phyloP scores from a whole-genome alignment of 1,284 basidiomycete species.

The Puccinia horiana region DNA sequence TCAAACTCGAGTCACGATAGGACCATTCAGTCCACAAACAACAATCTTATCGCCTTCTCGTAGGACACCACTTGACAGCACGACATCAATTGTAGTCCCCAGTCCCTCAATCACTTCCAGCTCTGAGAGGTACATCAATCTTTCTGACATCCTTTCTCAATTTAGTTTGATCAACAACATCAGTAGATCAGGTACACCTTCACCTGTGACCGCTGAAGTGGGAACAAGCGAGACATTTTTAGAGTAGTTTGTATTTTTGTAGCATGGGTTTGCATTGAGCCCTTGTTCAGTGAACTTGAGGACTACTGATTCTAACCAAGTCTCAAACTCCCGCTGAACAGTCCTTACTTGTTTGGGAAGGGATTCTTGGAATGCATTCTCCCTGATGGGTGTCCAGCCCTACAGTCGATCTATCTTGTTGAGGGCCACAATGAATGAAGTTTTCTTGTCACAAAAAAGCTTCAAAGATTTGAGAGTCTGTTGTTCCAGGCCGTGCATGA shows the following conservation, averaged over 20 bases:
- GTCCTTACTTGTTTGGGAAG: constrained; percentile 78
- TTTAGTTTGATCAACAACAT: constrained; percentile 96
- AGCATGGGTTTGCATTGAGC: constrained; percentile 91
- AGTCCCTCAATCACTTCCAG: constrained; percentile 97
- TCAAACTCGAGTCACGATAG: constrained; percentile 91
- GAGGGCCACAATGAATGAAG: constrained; percentile 97
- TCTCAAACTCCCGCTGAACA: constrained; percentile 90
- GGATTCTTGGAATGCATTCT: constrained; percentile 88
- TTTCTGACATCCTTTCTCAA: constrained; percentile 95
- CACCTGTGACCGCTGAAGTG: constrained; percentile 95
- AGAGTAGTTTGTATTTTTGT: constrained; percentile 95
- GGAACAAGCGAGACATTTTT: constrained; percentile 94
- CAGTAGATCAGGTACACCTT: constrained; percentile 99
- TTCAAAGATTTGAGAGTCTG: constrained; percentile 97
- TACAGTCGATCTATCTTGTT: constrained; percentile 99
- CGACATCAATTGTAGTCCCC: constrained; percentile 96
- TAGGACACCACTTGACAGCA: constrained; percentile 91
- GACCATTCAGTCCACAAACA: constrained; percentile 94
- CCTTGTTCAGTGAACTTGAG: constrained; percentile 96
- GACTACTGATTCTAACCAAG: constrained; percentile 80
- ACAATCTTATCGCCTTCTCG: constrained; percentile 93
- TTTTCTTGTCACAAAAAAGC: constrained; percentile 87
- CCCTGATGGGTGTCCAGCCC: constrained; percentile 86
- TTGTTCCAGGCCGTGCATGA: constrained; percentile 97
- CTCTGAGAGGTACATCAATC: constrained; percentile 96